Base-by-base conservation (phyloP, 1,139 yeast species). In the Yamadazyma atlantica region DNA sequence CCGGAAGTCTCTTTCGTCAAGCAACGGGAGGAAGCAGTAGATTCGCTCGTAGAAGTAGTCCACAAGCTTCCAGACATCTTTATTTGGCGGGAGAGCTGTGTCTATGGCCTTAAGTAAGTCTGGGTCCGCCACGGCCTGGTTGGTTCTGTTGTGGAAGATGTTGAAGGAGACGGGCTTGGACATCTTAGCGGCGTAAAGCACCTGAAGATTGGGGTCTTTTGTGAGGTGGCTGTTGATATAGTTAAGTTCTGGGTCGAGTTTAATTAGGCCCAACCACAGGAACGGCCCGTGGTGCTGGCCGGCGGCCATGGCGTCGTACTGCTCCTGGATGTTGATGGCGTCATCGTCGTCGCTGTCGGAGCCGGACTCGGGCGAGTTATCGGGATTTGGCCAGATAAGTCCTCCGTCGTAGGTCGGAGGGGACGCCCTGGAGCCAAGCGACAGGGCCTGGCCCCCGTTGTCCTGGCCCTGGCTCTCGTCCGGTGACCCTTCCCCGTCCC, bases 1-100 rank as follows among this genome's bases (percentile, higher is more conserved):
- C 32, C 51, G 45, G 30, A 60, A 56, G 2, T 46, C 48, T 18
- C 36, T 46, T 48, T 78, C 78, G 40, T 75, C 79, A 9, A 77
- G 34, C 35, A 66, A 61, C 2, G 82, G 81, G 39, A 65, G 49
- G 33, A 69, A 64, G 0, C 75, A 72, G 43, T 73, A 72, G 9
- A 73, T 59, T 21, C 60, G 56, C 2, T 50, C 53, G 50, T 75
- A 75, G 48, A 64, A 77, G 28, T 74, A 55, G 23, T 67, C 65
- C n/a, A 74, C 51, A 3, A 70, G 57, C 21, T 63, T 44, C 79
- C 80, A 74, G 2, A 75, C 46, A 1, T 66, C 64, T 38, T 61
- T n/a, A 13, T 16, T 24, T 9, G 36, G 5, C 10, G 41, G 41
- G 18, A 38, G 22, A 7, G 18, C 8, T n/a, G 27, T 11, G 8